Evolutionary conservation across 208 protist species (phyloP), one percentile per base, ranked within the genome.

Genomic region (Tritrichomonas foetus): DNA sequence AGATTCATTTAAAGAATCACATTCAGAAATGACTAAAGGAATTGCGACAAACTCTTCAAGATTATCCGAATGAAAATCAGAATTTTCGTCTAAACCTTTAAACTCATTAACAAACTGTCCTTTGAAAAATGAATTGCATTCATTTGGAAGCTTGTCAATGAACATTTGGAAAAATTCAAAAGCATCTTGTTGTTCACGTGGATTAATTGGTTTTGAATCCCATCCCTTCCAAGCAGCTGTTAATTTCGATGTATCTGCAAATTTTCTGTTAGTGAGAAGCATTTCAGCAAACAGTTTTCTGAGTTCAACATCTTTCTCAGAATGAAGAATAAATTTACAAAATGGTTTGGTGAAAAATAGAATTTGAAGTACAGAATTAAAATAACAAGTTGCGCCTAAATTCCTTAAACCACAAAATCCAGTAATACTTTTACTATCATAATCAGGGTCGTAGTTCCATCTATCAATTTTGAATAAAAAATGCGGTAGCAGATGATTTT

Each of bases 371-470:
- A 50, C 20, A 27, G 78, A 89, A 57, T 89, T 89, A 27, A 89
- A 44, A 36, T 89, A 89, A 57, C 78, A 89, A 44, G 78, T 89
- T 61, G 78, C 41, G 25, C 78, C 78, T 61, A 89, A 57, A 50
- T 89, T 89, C 9, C 47, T 25, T 47, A 89, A 89, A 36, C 78
- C 78, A 27, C 41, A 89, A 27, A 20, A 27, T 20, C 30, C 30
- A 53, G 74, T 82, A 3, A 22, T 16, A 16, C 53, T 61, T 16
- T 61, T 61, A 22, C 16, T 5, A 5, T 61, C 53, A 61, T 61
- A 16, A 61, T 5, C 5, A 61, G 53, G 16, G 53, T 61, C 53
- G 16, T 61, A 61, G 16, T 61, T 61, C 53, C 53, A 61, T 22
- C 53, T 5, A 61, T 61, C 53, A 61, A 61, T 61, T 61, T 61